Evolutionary conservation across 495 filamentous ascomycete genomes (phyloP).

Genomic region (Lophium mytilinum): DNA sequence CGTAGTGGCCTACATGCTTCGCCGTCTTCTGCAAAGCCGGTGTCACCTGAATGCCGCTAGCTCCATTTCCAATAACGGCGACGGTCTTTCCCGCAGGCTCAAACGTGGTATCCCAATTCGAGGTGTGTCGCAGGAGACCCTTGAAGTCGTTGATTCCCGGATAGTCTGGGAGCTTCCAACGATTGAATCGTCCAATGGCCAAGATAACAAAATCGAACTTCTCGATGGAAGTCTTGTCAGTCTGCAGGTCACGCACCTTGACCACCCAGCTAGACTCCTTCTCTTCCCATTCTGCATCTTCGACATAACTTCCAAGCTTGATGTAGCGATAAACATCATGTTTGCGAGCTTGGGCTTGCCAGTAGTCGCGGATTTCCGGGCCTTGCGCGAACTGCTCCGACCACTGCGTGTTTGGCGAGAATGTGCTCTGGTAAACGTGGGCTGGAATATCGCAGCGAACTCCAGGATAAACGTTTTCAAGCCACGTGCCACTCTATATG

Average conservation of each 20-base stretch:
- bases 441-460: slow-evolving; percentile 60
- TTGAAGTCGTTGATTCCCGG: slow-evolving; percentile 43
- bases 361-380: slow-evolving; percentile 57
- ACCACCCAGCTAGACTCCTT: slow-evolving; percentile 45
- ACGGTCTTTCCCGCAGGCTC: slow-evolving; percentile 46
- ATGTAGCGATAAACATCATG: slow-evolving; percentile 53
- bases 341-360: slow-evolving; percentile 51
- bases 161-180: slow-evolving; percentile 45
- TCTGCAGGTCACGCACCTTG: slow-evolving; percentile 34
- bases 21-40: slow-evolving; percentile 50
- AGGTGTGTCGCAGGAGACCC: slow-evolving; percentile 46
- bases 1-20: slow-evolving; percentile 55
- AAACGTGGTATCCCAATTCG: slow-evolving; percentile 45
- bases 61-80: slow-evolving; percentile 55
- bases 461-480: slow-evolving; percentile 52
- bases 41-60: slow-evolving; percentile 49
- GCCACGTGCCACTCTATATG: slow-evolving; percentile 46
- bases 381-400: slow-evolving; percentile 56
- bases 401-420: slow-evolving; percentile 60
- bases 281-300: slow-evolving; percentile 47
- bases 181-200: slow-evolving; percentile 51
- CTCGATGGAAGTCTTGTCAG: slow-evolving; percentile 41
- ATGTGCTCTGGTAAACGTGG: slow-evolving; percentile 61
- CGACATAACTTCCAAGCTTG: slow-evolving; percentile 43
- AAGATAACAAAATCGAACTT: slow-evolving; percentile 51